Evolutionary conservation across 164 flowering plant species (phyloP).

Genomic region (Vitis labrusca): DNA sequence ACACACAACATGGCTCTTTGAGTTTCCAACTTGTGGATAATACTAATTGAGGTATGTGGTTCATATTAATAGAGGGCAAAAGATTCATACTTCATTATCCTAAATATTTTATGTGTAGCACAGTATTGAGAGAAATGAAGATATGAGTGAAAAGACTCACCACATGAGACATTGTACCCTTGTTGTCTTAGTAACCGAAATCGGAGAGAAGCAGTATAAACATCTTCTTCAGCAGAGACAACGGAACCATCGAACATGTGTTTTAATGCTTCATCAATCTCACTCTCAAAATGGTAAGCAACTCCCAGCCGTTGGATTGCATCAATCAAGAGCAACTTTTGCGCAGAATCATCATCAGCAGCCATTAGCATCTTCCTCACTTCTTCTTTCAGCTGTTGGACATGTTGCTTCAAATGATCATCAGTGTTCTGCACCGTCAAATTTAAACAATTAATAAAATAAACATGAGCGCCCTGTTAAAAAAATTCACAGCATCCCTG

Average conservation of each 20-base stretch:
- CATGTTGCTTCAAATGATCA: neutral
- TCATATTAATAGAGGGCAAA: too few species aligned
- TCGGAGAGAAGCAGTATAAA: conserved; percentile 15
- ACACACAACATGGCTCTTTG: too few species aligned
- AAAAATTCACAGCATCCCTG: too few species aligned
- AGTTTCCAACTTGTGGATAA: too few species aligned
- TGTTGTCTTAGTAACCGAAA: conserved; percentile 31
- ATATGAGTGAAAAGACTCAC: too few species aligned
- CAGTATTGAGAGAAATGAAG: too few species aligned
- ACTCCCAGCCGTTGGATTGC: conserved; percentile 25
- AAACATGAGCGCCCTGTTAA: too few species aligned
- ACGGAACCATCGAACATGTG: neutral
- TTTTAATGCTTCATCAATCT: conserved; percentile 13
- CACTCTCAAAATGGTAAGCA: conserved; percentile 20
- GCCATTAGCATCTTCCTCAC: conserved; percentile 17
- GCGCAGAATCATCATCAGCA: neutral
- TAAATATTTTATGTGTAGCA: too few species aligned
- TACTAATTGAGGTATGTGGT: too few species aligned
- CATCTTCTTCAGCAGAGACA: neutral
- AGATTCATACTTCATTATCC: too few species aligned
- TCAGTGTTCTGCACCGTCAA: too few species aligned
- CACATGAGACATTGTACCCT: conserved; percentile 15
- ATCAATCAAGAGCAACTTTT: conserved; percentile 17
- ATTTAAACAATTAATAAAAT: too few species aligned
- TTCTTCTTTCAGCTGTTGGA: conserved; percentile 13